Conservation (phyloP, 805 yeast genomes). For the Maudiozyma bulderi region DNA sequence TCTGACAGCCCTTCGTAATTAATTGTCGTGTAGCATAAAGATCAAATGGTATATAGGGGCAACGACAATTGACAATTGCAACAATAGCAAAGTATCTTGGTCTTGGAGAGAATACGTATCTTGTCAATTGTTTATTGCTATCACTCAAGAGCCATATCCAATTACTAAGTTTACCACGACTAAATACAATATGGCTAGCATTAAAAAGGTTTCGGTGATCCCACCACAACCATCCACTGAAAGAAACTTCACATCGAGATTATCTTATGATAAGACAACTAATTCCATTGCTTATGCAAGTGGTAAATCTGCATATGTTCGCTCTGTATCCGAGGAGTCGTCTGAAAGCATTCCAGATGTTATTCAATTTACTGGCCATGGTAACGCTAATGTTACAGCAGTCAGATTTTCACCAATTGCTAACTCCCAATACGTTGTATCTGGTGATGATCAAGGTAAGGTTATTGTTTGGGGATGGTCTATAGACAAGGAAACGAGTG, state of each 20-base stretch:
- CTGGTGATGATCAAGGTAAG: constrained; percentile 86
- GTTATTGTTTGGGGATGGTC: constrained; percentile 77
- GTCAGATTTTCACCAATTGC: constrained; percentile 68
- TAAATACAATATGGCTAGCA: constrained; percentile 13
- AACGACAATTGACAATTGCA: background rate
- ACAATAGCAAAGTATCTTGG: background rate
- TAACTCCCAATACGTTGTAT: constrained; percentile 79
- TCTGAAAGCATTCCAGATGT: constrained; percentile 19
- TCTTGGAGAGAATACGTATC: background rate
- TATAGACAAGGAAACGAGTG: constrained; percentile 41
- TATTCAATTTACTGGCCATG: constrained; percentile 67
- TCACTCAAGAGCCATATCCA: no score
- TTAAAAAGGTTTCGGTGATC: constrained; percentile 30
- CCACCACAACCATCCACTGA: constrained; percentile 78
- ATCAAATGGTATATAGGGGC: background rate
- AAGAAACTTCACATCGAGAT: constrained; percentile 56
- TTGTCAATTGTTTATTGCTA: background rate
- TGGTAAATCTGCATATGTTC: constrained; percentile 69
- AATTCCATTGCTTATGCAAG: constrained; percentile 71
- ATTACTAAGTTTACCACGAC: background rate
- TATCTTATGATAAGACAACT: constrained; percentile 63
- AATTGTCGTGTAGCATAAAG: no score
- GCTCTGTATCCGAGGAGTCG: constrained; percentile 49
- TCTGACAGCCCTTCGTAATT: no score
- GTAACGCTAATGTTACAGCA: constrained; percentile 56